Evolutionary conservation across 2,329 filamentous ascomycete genomes (phyloP), one percentile per base, ranked within the genome.

Genomic region (Fusarium odoratissimum): DNA sequence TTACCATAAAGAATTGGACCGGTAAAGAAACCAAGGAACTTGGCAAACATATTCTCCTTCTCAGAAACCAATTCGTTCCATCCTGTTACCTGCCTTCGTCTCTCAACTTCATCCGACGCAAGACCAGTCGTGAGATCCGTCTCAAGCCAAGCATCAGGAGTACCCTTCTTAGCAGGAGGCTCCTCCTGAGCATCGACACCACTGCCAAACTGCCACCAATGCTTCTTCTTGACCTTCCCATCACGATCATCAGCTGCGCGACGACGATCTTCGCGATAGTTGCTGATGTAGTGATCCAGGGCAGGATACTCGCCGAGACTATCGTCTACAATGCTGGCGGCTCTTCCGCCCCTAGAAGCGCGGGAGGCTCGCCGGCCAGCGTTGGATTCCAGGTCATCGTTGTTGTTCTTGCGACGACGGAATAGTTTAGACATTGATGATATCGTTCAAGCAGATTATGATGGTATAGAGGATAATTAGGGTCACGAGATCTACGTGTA

Each of bases 21-120:
- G 1, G 14, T 25, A 3, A 72, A 72, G 5, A 33, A 72, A 6
- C 41, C 8, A 1, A 72, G 0, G 3, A 72, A 72, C 7, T 72
- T 46, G 0, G 5, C 21, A 5, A 72, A 8, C 55, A 72, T 38
- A 2, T 72, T 72, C 21, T 72, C 55, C 25, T 72, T 72, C 3
- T 72, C 69, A 0, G 69, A 72, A 5, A 67, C 54, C 33, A 72
- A 37, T 31, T 72, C 69, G 9, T 72, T 72, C 69, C 69, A 72
- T 12, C 69, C 69, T 17, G 69, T 33, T 10, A 48, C 13, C 9
- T 55, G 69, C 5, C 69, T 58, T 5, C 69, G 60, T 10, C 16
- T 38, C 11, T 72, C 64, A 17, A 72, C 44, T 8, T 72, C 69
- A 3, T 68, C 66, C n/a, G 69, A 55, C 1, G 59, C 28, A 11